Percentiles rank a stretch among this genome's conserved stretches.
Conservation (phyloP, 1,284 basidiomycete genomes). For the Leccinum griseonigrum region DNA sequence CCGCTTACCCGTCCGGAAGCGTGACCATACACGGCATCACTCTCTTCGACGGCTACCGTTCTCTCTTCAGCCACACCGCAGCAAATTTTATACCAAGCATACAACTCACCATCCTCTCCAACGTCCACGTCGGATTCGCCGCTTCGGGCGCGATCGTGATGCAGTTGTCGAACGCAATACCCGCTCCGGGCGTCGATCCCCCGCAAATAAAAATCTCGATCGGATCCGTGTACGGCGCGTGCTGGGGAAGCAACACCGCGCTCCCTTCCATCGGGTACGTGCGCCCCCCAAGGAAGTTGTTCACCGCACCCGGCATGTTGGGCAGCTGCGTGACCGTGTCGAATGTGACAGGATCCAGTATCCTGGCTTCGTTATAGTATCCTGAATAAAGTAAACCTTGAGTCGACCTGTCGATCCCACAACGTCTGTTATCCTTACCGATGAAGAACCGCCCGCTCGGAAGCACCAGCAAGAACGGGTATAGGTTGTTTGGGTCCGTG, state of each 20-base stretch:
- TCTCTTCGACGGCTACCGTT: slow-evolving; percentile 61
- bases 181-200: slow-evolving; percentile 59
- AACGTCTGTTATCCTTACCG: slow-evolving; percentile 37
- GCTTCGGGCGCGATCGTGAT: slow-evolving; percentile 63
- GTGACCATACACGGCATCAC: slow-evolving; percentile 74
- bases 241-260: slow-evolving; percentile 65
- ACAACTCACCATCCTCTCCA: slow-evolving; percentile 68
- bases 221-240: slow-evolving; percentile 67
- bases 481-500: slow-evolving; percentile 74
- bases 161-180: slow-evolving; percentile 67
- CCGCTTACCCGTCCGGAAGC: slow-evolving; percentile 50
- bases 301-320: slow-evolving; percentile 73
- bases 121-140: slow-evolving; percentile 53
- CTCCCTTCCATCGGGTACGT: slow-evolving; percentile 78
- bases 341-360: slow-evolving; percentile 64
- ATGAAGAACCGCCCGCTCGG: slow-evolving; percentile 66
- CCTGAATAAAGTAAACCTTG: slow-evolving; percentile 34
- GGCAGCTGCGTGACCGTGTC: slow-evolving; percentile 58
- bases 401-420: neutral
- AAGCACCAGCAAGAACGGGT: slow-evolving; percentile 71
- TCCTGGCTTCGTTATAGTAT: slow-evolving; percentile 79
- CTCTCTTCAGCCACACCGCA: neutral
- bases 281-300: slow-evolving; percentile 67
- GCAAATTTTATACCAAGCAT: neutral
- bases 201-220: slow-evolving; percentile 71